Evolutionary conservation across 1,139 yeast species (phyloP), one percentile per base, ranked within the genome.

Genomic region (Zygotorulaspora mrakii): DNA sequence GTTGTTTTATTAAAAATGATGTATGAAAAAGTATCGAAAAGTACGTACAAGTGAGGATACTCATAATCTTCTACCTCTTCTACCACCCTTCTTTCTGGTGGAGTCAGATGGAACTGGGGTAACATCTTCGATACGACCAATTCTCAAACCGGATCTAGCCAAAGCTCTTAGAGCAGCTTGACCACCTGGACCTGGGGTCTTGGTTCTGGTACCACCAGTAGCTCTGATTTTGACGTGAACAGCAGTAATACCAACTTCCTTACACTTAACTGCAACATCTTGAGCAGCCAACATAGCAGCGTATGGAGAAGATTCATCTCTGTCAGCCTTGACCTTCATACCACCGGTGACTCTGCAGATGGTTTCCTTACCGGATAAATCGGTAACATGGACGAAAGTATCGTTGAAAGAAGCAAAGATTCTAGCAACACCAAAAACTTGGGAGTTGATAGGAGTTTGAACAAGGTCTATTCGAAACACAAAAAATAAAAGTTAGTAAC

Each of bases 141-240:
- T 91, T 83, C 95, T 88, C 76, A 94, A 82, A 72, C 99, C 99
- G 59, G 97, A 88, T 82, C 99, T 89, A 68, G 99, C 99, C 69
- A 94, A 79, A 68, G 99, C 99, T 80, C 98, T 89, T 70, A 94
- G 79, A 73, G 99, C 99, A 57, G 97, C 85, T 80, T 91, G 98
- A 77, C 97, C 98, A 86, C 99, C 99, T 77, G 99, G 99, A 78
- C 99, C 99, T 74, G 98, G 99, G 72, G 99, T 89, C 87, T 94
- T 94, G 76, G 98, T 86, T 73, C 86, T 88, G 65, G 98, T 94
- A 82, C 99, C 99, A 82, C 99, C 99, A 62, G 97, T 89, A 70
- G 96, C 99, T 86, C 98, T 88, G 75, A 94, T 82, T 81, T 94
- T 94, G 73, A 94, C 81, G 83, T 94, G 98, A 68, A 94, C 95